Evolutionary conservation across 345 rosid species (phyloP).

Genomic region (Linum lewisii): DNA sequence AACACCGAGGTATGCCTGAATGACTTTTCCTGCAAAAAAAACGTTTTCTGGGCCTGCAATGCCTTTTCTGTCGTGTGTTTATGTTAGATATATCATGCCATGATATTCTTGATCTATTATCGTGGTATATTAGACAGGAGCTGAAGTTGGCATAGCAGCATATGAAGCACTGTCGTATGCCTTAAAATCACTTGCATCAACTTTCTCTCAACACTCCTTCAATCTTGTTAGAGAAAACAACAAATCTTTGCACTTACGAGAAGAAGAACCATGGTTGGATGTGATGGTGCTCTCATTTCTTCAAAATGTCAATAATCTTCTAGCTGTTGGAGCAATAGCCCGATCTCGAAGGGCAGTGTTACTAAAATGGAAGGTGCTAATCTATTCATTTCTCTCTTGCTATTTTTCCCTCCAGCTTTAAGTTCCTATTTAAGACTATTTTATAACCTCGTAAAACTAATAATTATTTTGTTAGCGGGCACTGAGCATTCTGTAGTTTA

Average conservation of each 20-base stretch:
- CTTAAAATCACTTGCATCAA: slow-evolving; percentile 37
- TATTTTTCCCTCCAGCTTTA: neutral
- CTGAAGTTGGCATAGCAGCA: slow-evolving; percentile 67
- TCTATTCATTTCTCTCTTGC: neutral
- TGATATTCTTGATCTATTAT: slow-evolving; percentile 13
- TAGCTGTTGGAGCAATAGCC: slow-evolving; percentile 54
- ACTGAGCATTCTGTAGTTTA: neutral
- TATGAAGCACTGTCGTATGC: slow-evolving; percentile 63
- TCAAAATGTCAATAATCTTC: slow-evolving; percentile 61
- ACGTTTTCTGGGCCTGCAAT: slow-evolving; percentile 3
- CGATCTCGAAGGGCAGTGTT: slow-evolving; percentile 70
- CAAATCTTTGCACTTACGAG: slow-evolving; percentile 21
- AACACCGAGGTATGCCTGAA: slow-evolving; percentile 50
- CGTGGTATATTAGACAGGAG: slow-evolving; percentile 42
- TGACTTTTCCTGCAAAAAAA: slow-evolving; percentile 10
- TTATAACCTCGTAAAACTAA: too few species aligned
- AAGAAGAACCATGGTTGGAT: slow-evolving; percentile 51
- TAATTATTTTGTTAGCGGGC: too few species aligned
- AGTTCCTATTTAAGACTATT: neutral
- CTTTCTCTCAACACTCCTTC: slow-evolving; percentile 44
- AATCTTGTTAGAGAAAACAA: slow-evolving; percentile 34
- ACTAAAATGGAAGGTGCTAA: slow-evolving; percentile 77
- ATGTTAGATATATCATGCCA: slow-evolving; percentile 1
- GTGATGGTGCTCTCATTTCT: slow-evolving; percentile 53
- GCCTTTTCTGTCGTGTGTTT: neutral